Percentiles rank a stretch among this genome's conserved stretches.
Evolutionary conservation across 805 yeast species (phyloP).

Genomic region (Metschnikowia borealis): DNA sequence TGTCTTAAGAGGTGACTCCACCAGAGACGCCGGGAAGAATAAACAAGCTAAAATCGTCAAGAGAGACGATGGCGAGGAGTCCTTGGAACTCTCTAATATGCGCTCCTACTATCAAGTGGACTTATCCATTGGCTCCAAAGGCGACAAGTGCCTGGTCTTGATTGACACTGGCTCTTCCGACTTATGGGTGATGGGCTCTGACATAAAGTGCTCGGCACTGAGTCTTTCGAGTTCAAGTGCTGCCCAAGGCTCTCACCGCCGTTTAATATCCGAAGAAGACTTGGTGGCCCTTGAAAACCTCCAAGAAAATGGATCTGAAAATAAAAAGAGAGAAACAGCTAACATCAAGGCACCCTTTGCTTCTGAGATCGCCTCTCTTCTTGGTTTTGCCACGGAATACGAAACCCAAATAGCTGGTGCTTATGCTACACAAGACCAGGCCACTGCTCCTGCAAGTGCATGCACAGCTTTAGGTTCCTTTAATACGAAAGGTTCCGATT

Average conservation of each 20-base stretch:
- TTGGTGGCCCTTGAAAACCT: not conserved
- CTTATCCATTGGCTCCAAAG: constrained; percentile 13
- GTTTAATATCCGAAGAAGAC: not conserved
- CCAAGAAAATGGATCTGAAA: not conserved
- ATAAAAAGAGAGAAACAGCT: not conserved
- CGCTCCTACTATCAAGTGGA: constrained; percentile 13
- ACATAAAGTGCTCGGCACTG: not conserved
- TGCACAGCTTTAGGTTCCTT: constrained; percentile 50
- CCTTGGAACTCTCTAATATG: constrained; percentile 7
- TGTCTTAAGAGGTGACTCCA: constrained; percentile 11
- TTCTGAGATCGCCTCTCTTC: not conserved
- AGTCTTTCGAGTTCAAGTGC: not conserved
- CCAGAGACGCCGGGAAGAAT: constrained; percentile 4
- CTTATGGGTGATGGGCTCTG: constrained; percentile 37
- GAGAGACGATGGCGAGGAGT: constrained; percentile 5
- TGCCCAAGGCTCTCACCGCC: not conserved
- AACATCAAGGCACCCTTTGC: not conserved
- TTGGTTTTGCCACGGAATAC: not conserved
- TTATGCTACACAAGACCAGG: not conserved
- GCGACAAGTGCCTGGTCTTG: constrained; percentile 26
- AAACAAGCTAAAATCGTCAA: constrained; percentile 3
- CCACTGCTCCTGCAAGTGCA: constrained; percentile 21
- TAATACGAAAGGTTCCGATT: constrained; percentile 34
- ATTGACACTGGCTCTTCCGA: constrained; percentile 45
- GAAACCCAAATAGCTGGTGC: not conserved